These are phyloP conservation scores for Orbilia javanica DNA, from an alignment of 2,329 filamentous ascomycete species.

Conservation along the genomic window DNA sequence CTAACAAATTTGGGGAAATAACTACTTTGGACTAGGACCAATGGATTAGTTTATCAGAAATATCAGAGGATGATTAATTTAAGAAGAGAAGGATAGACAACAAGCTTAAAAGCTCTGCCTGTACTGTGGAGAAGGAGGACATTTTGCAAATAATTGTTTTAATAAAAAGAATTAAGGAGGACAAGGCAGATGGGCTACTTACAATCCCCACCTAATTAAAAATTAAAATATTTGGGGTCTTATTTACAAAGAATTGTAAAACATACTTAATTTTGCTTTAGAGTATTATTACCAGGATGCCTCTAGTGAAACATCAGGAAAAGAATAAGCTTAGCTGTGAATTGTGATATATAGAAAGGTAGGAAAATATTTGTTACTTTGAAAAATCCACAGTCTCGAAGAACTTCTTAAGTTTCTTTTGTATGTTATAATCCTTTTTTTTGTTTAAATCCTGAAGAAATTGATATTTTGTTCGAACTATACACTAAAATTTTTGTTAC, in stretches of 20 bases:
- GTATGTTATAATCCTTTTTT: neutral
- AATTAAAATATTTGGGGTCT: neutral
- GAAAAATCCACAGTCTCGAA: neutral
- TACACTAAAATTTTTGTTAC: neutral
- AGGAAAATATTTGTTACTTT: constrained; percentile 3
- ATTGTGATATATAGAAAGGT: neutral
- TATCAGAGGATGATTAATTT: neutral
- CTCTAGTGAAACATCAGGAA: neutral
- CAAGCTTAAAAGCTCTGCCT: neutral
- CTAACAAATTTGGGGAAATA: neutral
- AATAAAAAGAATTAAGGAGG: neutral
- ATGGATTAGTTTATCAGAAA: neutral
- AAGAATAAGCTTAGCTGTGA: neutral
- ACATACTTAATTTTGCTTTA: neutral
- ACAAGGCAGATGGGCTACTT: neutral
- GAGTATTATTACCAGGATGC: neutral
- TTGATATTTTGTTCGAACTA: neutral
- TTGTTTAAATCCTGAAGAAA: neutral
- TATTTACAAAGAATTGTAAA: neutral
- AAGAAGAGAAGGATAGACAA: neutral
- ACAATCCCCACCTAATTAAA: neutral
- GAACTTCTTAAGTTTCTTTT: constrained; percentile 1
- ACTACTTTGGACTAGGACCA: neutral
- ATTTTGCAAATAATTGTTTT: constrained; percentile 1
- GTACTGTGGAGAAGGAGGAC: neutral